These are phyloP conservation scores for Petunia secreta DNA, from an alignment of 257 asterid genomes.

Conservation along the genomic window DNA sequence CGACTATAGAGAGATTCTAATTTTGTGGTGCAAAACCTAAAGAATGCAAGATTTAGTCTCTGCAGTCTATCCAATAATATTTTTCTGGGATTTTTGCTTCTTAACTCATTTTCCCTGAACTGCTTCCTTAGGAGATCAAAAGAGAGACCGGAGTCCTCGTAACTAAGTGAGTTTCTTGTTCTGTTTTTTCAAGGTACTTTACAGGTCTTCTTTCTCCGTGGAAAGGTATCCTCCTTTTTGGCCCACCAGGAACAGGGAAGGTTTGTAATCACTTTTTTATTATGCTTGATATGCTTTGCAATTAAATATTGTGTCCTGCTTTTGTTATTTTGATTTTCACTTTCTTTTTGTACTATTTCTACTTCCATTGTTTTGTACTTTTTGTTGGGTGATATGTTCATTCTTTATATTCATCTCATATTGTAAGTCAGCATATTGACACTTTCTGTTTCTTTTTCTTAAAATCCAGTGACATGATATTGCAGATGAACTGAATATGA, in stretches of 20 bases:
- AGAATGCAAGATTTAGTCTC: background rate
- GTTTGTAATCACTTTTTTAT: conserved; percentile 42
- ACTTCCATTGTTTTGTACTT: background rate
- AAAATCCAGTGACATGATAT: background rate
- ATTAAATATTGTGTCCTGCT: conserved; percentile 7
- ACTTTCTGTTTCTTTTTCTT: background rate
- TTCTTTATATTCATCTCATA: background rate
- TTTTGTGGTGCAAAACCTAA: background rate
- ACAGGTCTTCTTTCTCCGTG: conserved; percentile 95
- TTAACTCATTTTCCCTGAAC: background rate
- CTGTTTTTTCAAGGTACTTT: conserved; percentile 63
- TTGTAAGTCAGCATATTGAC: background rate
- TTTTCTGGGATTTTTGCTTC: background rate
- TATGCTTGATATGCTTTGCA: conserved; percentile 18
- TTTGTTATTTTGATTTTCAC: background rate
- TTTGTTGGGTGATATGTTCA: background rate
- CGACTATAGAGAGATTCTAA: background rate
- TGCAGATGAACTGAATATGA: background rate
- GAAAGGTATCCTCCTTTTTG: conserved; percentile 98
- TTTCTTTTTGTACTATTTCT: background rate
- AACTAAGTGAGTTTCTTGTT: conserved; percentile 28
- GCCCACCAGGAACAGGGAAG: conserved; percentile 99
- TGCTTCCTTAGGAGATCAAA: background rate
- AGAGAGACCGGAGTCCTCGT: conserved; percentile 11
- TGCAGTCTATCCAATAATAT: background rate